Evolutionary conservation across 2,329 filamentous ascomycete species (phyloP).

Genomic region (Eutypa lata): DNA sequence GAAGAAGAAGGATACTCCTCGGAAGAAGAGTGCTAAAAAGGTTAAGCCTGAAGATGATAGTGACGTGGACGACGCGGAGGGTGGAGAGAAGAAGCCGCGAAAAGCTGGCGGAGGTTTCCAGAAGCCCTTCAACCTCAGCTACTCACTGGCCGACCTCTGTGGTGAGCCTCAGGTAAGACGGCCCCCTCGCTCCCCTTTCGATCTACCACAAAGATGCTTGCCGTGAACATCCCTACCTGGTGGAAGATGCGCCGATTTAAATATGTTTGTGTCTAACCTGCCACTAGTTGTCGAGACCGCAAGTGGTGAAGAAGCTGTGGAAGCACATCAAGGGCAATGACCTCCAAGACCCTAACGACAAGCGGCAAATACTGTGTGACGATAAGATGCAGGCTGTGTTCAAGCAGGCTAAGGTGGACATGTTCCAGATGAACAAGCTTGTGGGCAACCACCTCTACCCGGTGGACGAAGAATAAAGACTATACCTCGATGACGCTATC

Average conservation of each 20-base stretch:
- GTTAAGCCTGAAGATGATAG: slow-evolving; percentile 78
- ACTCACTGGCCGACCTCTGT: slow-evolving; percentile 65
- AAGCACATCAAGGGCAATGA: slow-evolving; percentile 85
- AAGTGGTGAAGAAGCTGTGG: slow-evolving; percentile 97
- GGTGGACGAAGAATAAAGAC: slow-evolving; percentile 60
- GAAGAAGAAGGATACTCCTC: slow-evolving; percentile 60
- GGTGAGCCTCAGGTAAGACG: slow-evolving; percentile 63
- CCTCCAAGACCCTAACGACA: slow-evolving; percentile 87
- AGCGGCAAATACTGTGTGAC: slow-evolving; percentile 90
- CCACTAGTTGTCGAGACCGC: slow-evolving; percentile 80
- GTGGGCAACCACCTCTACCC: slow-evolving; percentile 87
- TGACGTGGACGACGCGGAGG: slow-evolving; percentile 64
- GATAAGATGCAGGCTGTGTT: slow-evolving; percentile 89
- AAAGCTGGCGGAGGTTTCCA: slow-evolving; percentile 93
- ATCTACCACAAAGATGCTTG: background rate
- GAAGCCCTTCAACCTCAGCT: slow-evolving; percentile 75
- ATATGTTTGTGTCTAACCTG: background rate
- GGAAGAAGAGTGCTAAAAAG: slow-evolving; percentile 74
- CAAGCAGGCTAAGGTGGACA: slow-evolving; percentile 86
- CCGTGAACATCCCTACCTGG: background rate
- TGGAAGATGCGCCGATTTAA: background rate
- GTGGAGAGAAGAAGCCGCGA: slow-evolving; percentile 59
- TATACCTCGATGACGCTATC: slow-evolving; percentile 18
- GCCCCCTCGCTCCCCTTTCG: background rate
- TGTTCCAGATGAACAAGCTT: slow-evolving; percentile 99